phyloP scores from a whole-genome alignment of 2,329 filamentous ascomycete genomes.

The Sporothrix pseudoabietina region DNA sequence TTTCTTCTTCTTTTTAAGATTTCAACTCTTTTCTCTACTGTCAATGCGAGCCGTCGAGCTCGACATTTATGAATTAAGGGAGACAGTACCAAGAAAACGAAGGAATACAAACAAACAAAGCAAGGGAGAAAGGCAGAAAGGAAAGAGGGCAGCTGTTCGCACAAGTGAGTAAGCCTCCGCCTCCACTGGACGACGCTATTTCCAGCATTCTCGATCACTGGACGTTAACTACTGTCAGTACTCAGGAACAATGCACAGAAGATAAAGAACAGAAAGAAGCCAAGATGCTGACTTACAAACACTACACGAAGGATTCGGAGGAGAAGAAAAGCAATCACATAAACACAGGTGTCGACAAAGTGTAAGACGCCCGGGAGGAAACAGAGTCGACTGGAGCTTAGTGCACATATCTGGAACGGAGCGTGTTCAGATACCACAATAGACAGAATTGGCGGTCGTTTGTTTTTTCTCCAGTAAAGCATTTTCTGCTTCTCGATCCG shows the following conservation, averaged over 20 bases:
- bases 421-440: not conserved
- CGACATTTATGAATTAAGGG: not conserved
- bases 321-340: not conserved
- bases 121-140: not conserved
- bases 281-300: not conserved
- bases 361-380: not conserved
- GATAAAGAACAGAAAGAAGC: not conserved
- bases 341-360: not conserved
- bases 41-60: not conserved
- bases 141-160: not conserved
- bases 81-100: not conserved
- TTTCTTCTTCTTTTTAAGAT: not conserved
- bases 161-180: slow-evolving; percentile 3
- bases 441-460: not conserved
- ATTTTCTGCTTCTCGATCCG: not conserved
- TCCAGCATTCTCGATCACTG: not conserved
- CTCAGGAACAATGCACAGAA: not conserved
- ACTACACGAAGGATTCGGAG: not conserved
- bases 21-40: not conserved
- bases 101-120: not conserved
- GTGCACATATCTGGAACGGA: not conserved
- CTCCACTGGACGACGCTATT: not conserved
- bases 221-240: not conserved
- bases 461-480: not conserved
- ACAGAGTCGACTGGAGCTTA: not conserved